Percentiles rank a stretch among this genome's conserved stretches.
Evolutionary conservation across 805 yeast species (phyloP).

Genomic region (Candida easanensis): DNA sequence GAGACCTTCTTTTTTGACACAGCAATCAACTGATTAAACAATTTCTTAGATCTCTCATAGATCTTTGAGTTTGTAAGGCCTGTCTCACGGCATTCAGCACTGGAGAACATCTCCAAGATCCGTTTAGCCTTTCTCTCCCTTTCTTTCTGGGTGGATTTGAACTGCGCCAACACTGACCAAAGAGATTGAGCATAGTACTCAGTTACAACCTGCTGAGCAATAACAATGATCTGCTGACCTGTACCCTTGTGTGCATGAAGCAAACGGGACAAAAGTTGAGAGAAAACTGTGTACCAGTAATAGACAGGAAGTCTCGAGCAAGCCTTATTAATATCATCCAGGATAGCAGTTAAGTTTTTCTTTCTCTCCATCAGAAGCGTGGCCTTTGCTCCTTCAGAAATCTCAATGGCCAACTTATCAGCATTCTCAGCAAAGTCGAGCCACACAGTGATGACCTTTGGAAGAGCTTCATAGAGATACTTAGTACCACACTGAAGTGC

Average conservation of each 20-base stretch:
- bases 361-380: constrained; percentile 27
- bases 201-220: constrained; percentile 54
- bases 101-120: constrained; percentile 34
- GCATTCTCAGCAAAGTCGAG: constrained; percentile 57
- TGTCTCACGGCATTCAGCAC: constrained; percentile 22
- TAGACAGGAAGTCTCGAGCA: constrained; percentile 46
- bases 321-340: constrained; percentile 45
- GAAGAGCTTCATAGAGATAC: constrained; percentile 78
- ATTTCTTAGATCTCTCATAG: constrained; percentile 22
- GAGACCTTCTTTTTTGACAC: constrained; percentile 25
- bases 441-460: constrained; percentile 91
- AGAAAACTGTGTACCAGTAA: constrained; percentile 78
- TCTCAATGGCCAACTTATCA: constrained; percentile 20
- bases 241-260: constrained; percentile 59
- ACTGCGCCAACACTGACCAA: constrained; percentile 79
- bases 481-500: constrained; percentile 62
- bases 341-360: constrained; percentile 43
- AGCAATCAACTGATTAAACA: constrained; percentile 27
- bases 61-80: constrained; percentile 17
- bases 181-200: constrained; percentile 79
- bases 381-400: constrained; percentile 16
- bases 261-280: constrained; percentile 82
- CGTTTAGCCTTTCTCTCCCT: constrained; percentile 45
- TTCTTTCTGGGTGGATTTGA: constrained; percentile 51
- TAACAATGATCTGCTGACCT: constrained; percentile 49